phyloP scores from a whole-genome alignment of 371 early-diverging fungal species.

The Mortierella sp. region DNA sequence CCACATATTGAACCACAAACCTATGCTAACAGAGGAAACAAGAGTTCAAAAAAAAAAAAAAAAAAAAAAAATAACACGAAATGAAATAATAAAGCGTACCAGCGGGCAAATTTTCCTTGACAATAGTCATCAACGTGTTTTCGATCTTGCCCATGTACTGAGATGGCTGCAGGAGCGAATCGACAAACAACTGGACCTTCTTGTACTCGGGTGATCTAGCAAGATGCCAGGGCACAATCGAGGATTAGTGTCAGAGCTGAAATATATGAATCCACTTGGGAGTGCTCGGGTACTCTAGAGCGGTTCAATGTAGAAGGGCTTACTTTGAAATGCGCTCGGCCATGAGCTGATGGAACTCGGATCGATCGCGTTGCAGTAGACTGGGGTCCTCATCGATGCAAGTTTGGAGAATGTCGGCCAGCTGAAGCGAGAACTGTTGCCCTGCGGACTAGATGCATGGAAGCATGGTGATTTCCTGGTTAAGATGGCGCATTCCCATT shows the following conservation, averaged over 20 bases:
- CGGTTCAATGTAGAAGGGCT: too few relatives aligned
- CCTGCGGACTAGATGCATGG: constrained; percentile 23
- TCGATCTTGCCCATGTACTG: constrained; percentile 53
- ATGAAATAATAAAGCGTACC: constrained; percentile 9
- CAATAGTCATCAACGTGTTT: constrained; percentile 35
- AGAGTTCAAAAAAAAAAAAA: background rate
- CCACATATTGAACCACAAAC: too few relatives aligned
- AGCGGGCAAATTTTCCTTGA: constrained; percentile 40
- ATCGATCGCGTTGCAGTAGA: constrained; percentile 41
- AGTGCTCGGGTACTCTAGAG: too few relatives aligned
- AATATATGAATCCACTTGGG: too few relatives aligned
- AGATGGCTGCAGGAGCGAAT: constrained; percentile 42
- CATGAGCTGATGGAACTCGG: constrained; percentile 50
- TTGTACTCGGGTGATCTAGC: constrained; percentile 50
- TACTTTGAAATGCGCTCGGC: constrained; percentile 51
- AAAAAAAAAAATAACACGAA: background rate
- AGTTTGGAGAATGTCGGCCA: constrained; percentile 36
- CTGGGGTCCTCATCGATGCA: constrained; percentile 43
- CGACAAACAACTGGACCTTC: constrained; percentile 45
- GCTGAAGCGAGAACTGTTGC: constrained; percentile 38
- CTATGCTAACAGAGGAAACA: too few relatives aligned
- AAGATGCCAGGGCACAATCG: background rate
- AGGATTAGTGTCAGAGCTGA: background rate
- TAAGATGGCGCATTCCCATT: too few relatives aligned
- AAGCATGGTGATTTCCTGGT: background rate